Conservation (phyloP, 2,329 filamentous ascomycete genomes). For the Pyricularia sp. region DNA sequence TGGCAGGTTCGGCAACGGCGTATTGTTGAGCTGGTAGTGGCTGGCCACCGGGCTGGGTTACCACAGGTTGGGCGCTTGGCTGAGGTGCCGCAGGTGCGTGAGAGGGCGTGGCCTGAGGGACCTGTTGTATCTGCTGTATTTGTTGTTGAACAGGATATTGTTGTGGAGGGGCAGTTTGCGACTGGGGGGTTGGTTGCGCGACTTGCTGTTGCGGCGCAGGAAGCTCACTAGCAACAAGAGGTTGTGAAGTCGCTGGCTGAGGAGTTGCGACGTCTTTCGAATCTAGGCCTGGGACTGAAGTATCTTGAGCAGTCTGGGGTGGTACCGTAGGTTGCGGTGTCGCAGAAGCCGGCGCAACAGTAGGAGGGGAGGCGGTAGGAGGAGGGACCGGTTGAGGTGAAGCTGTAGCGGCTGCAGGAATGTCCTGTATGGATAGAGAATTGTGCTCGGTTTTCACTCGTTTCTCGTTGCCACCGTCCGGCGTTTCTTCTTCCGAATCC, state of each 20-base stretch:
- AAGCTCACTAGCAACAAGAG: background rate
- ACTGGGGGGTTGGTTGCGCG: background rate
- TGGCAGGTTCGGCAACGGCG: background rate
- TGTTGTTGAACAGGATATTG: background rate
- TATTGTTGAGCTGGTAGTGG: background rate
- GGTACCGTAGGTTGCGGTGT: background rate
- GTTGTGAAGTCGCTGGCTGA: background rate
- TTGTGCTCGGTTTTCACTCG: conserved; percentile 15
- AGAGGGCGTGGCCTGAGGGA: background rate
- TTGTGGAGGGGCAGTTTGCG: background rate
- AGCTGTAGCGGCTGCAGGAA: background rate
- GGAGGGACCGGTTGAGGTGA: background rate
- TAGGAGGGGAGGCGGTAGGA: background rate
- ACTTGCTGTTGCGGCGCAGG: background rate
- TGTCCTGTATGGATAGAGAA: background rate
- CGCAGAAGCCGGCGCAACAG: background rate
- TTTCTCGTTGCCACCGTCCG: conserved; percentile 11
- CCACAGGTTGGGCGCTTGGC: background rate
- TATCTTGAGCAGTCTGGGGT: background rate
- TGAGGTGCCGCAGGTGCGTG: background rate
- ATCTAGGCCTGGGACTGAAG: background rate
- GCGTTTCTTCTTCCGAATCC: conserved; percentile 11
- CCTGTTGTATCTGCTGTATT: background rate
- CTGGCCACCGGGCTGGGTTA: background rate
- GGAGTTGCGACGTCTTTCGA: background rate